These are phyloP conservation scores for Ophiocordyceps sinensis DNA, from an alignment of 2,329 filamentous ascomycete species.

Conservation along the genomic window DNA sequence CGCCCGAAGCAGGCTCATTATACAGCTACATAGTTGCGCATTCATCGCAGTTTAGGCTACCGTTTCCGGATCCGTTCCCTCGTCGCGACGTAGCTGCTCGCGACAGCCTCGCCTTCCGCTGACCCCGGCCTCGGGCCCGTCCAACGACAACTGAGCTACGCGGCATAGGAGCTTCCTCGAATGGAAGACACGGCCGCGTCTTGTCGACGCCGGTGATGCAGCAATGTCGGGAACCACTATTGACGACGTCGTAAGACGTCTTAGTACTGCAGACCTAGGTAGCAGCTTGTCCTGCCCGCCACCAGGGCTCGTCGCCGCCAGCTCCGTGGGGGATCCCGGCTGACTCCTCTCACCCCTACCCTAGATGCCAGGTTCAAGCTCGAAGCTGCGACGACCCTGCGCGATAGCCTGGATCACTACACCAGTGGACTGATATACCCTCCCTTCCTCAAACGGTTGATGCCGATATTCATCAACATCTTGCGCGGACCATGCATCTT, in stretches of 20 bases:
- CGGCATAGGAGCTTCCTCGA: constrained; percentile 11
- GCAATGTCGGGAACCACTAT: constrained; percentile 46
- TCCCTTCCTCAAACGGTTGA: constrained; percentile 70
- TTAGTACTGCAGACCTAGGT: constrained; percentile 42
- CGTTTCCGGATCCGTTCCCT: background rate
- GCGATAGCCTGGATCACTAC: constrained; percentile 85
- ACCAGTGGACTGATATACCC: constrained; percentile 63
- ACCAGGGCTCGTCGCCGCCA: background rate
- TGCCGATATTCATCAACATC: constrained; percentile 80
- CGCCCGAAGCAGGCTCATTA: background rate
- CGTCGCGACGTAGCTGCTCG: background rate
- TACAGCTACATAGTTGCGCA: background rate
- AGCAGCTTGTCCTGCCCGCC: constrained; percentile 10
- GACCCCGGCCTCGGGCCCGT: constrained; percentile 2
- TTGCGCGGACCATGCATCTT: constrained; percentile 80
- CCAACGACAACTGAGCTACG: constrained; percentile 6
- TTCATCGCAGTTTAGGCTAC: background rate
- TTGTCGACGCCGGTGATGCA: constrained; percentile 30
- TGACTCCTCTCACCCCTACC: constrained; percentile 2
- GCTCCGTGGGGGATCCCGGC: background rate
- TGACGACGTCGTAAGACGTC: constrained; percentile 48
- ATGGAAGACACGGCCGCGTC: constrained; percentile 21
- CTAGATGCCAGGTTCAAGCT: constrained; percentile 70
- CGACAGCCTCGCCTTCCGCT: constrained; percentile 11
- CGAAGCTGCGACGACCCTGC: constrained; percentile 70